Percentiles rank a stretch among this genome's conserved stretches.
Conservation (phyloP, 768 basidiomycete species). For the Rhizopogon roseolus region DNA sequence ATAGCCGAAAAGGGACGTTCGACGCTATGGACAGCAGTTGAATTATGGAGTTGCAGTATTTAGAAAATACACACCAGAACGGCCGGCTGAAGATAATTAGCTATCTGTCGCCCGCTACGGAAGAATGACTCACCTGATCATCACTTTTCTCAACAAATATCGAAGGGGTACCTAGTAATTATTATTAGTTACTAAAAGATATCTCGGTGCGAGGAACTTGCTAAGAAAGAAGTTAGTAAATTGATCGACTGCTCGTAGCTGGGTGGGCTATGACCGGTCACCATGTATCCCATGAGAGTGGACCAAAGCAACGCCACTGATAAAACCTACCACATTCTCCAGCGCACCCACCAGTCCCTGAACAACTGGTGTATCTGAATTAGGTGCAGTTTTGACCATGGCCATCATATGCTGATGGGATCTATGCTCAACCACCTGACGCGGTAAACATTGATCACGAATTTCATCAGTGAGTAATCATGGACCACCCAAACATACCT, state of each 20-base stretch:
- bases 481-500: slow-evolving; percentile 35
- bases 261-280: slow-evolving; percentile 33
- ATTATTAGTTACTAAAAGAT: neutral
- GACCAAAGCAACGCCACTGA: neutral
- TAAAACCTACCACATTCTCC: slow-evolving; percentile 30
- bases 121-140: slow-evolving; percentile 39
- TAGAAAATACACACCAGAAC: slow-evolving; percentile 15
- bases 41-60: neutral
- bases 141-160: slow-evolving; percentile 58
- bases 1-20: slow-evolving; percentile 77
- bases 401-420: slow-evolving; percentile 45
- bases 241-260: slow-evolving; percentile 51
- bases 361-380: slow-evolving; percentile 36
- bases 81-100: slow-evolving; percentile 14
- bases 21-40: slow-evolving; percentile 37
- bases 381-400: slow-evolving; percentile 41
- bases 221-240: slow-evolving; percentile 57
- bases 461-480: neutral
- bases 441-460: neutral
- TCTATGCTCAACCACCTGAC: slow-evolving; percentile 61
- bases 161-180: slow-evolving; percentile 41
- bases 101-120: neutral
- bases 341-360: slow-evolving; percentile 43
- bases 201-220: slow-evolving; percentile 10
- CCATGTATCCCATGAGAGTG: neutral